These are phyloP conservation scores for Tagetes patula DNA, from an alignment of 129 eudicot species.

Conservation along the genomic window DNA sequence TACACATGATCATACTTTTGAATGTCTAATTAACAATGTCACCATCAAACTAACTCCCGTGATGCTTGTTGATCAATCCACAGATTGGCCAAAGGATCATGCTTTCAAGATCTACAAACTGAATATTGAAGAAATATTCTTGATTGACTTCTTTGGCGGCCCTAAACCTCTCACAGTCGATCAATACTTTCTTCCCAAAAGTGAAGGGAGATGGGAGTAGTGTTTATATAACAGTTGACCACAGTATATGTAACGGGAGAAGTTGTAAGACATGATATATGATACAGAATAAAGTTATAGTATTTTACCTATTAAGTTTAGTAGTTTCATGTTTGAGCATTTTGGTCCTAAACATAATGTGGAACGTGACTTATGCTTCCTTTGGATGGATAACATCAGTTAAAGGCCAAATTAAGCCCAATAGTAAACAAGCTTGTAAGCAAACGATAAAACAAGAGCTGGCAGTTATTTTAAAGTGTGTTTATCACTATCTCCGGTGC, in stretches of 20 bases:
- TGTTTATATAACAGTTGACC: neutral
- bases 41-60: neutral
- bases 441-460: neutral
- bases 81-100: constrained; percentile 91
- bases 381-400: too few relatives aligned
- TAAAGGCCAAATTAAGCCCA: neutral
- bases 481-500: too few relatives aligned
- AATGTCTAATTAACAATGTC: neutral
- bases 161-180: constrained; percentile 39
- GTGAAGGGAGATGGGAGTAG: constrained; percentile 4
- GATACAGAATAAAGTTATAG: neutral
- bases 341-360: neutral
- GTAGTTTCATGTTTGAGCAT: too few relatives aligned
- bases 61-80: neutral
- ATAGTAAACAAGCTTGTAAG: neutral
- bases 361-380: too few relatives aligned
- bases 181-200: constrained; percentile 3
- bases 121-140: constrained; percentile 73
- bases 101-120: constrained; percentile 65
- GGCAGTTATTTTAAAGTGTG: too few relatives aligned
- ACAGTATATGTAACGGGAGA: neutral
- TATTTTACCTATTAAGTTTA: too few relatives aligned
- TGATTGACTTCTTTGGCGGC: constrained; percentile 86
- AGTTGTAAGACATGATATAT: constrained; percentile 10
- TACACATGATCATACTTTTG: neutral